Conservation (phyloP, 345 rosid genomes). For the Corchorus capsularis region DNA sequence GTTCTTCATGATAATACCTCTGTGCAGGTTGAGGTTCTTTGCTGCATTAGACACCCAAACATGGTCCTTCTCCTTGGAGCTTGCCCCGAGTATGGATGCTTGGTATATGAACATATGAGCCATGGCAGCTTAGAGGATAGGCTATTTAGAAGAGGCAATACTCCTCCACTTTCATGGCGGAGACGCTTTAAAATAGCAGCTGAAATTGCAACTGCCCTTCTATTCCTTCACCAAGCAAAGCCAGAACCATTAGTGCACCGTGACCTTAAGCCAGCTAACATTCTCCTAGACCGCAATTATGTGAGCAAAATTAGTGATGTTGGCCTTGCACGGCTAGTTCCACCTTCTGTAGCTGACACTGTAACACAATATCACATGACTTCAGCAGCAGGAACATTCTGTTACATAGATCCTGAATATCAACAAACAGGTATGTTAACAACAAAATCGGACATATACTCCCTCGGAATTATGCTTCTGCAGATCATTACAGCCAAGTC, state of each 20-base stretch:
- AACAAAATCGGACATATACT: conserved; percentile 78
- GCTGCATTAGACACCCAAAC: conserved; percentile 85
- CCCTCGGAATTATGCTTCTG: conserved; percentile 81
- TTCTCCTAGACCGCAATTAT: conserved; percentile 76
- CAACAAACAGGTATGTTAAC: conserved; percentile 87
- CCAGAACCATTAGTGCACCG: conserved; percentile 97
- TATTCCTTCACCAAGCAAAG: conserved; percentile 92
- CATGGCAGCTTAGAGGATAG: conserved; percentile 87
- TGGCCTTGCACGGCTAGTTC: conserved; percentile 91
- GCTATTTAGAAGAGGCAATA: conserved; percentile 60
- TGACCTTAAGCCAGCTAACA: conserved; percentile 92
- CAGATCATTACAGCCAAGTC: conserved; percentile 78
- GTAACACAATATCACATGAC: conserved; percentile 91
- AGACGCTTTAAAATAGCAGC: conserved; percentile 70
- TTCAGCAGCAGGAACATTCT: conserved; percentile 90
- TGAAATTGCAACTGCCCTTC: conserved; percentile 81
- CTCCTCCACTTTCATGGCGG: conserved; percentile 72
- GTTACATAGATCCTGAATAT: conserved; percentile 92
- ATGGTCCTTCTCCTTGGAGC: conserved; percentile 97
- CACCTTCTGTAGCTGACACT: conserved; percentile 69
- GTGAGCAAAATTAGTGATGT: conserved; percentile 94
- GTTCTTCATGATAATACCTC: background rate
- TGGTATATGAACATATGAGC: conserved; percentile 85
- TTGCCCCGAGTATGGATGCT: conserved; percentile 86
- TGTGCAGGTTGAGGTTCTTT: conserved; percentile 77